Evolutionary conservation across 495 filamentous ascomycete genomes (phyloP), one percentile per base, ranked within the genome.

Genomic region (Neurospora intermedia): DNA sequence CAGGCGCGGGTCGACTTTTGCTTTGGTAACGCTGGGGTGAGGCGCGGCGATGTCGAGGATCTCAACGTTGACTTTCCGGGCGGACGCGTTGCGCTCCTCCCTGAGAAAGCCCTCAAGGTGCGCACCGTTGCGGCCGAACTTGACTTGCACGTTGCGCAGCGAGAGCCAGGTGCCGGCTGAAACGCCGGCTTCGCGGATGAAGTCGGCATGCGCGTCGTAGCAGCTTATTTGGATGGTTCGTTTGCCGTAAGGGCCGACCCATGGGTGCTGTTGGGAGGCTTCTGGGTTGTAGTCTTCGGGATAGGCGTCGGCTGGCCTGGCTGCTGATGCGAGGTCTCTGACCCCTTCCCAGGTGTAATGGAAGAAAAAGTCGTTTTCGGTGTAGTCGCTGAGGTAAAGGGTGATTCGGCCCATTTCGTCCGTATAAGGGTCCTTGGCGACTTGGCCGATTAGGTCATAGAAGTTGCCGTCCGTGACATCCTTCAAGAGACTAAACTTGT

Each of bases 311-410:
- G 20, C 69, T 75, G 77, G 43, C 16, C 31, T 46, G 3, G 31
- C 66, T 6, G 82, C 77, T 42, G 80, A 83, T 70, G 82, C 77
- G 43, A 80, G 75, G 38, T 80, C 78, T 11, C 80, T 77, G 13
- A 78, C 75, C 23, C 79, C 82, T 18, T 84, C 82, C 74, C 84
- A 86, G 27, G 82, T 83, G 69, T 90, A 89, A 42, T 89, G 81
- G 62, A 85, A 88, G 27, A 98, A 87, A 41, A 76, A 72, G 0
- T 80, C 75, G 73, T 96, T 91, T 35, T 85, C 78, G 10, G 94
- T 97, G 80, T 97, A 99, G 79, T 99, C 96, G 0, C 93, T 94
- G 20, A 97, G 78, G 80, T 94, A 94, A 0, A 99, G 59, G 2
- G 91, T 88, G 23, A 87, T 78, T 71, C 80, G 87, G 20, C 84